Base-by-base conservation (phyloP, 768 basidiomycete species). In the Pleurotus platypus region DNA sequence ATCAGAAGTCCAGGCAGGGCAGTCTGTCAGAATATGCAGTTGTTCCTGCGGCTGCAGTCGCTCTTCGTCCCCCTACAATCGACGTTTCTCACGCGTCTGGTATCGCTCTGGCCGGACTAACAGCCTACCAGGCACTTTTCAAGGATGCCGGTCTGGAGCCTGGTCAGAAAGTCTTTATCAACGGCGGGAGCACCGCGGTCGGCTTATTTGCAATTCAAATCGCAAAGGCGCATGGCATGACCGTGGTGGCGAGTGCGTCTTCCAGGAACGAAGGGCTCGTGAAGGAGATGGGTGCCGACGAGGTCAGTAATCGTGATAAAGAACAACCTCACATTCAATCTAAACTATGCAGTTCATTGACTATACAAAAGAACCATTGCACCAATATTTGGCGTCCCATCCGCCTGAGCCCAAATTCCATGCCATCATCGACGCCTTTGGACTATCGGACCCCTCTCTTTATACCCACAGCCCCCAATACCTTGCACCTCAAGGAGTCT, bases 131-230 rank as follows among this genome's bases (percentile, higher is more conserved):
- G 42, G 74, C 69, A 1, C 71, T 62, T 30, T 56, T 86, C 13
- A 66, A 77, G 18, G 59, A 69, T 0, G 66, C 69, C 0, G 65
- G 72, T 27, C 64, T 83, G 8, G 73, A 82, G 58, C 55, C 63
- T 12, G 78, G 75, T 7, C 78, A 79, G 59, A 67, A 71, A 3
- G 70, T 87, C 5, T 77, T 86, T 66, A 70, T 87, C 64, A 80
- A 84, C 55, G 85, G 85, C 0, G 85, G 83, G 0, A 79, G 77
- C 27, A 78, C 79, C 1, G 67, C 77, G 5, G 82, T 85, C 0
- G 85, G 85, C 5, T 66, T 70, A 35, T 72, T 73, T 53, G 84
- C 82, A 2, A 81, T 86, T 47, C 82, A 85, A 64, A 65, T 87
- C 16, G 82, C 83, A 16, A 86, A 85, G 61, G 76, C 77, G 1